Conservation (phyloP, 176 grass and related monocot genomes). For the Carex myosuroides region DNA sequence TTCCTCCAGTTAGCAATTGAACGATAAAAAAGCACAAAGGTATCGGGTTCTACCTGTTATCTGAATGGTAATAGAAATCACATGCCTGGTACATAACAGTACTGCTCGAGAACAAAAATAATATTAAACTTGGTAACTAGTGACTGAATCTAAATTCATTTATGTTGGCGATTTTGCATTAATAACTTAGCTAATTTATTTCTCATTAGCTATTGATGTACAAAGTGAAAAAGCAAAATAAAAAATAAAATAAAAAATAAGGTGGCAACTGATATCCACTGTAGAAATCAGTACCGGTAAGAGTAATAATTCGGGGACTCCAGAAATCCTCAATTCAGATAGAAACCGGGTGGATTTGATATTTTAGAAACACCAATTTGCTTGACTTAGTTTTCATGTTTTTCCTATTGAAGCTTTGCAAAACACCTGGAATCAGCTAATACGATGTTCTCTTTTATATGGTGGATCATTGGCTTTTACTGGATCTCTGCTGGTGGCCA, state of each 20-base stretch:
- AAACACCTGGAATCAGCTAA: constrained; percentile 94
- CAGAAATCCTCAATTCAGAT: constrained; percentile 1
- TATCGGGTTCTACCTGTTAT: neutral
- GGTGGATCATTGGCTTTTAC: constrained; percentile 97
- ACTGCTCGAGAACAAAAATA: neutral
- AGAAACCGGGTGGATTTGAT: neutral
- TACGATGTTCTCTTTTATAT: constrained; percentile 99
- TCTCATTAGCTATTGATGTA: neutral
- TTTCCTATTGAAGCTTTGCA: constrained; percentile 41
- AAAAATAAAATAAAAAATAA: neutral
- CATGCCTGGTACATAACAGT: neutral
- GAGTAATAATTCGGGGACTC: neutral
- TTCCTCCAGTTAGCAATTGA: neutral
- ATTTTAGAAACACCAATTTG: constrained; percentile 6
- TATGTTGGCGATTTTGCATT: neutral
- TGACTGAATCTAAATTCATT: neutral
- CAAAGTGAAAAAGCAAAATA: neutral
- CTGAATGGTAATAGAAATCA: neutral
- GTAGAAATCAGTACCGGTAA: neutral
- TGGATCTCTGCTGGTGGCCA: constrained; percentile 90
- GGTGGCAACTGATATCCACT: neutral
- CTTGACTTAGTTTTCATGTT: constrained; percentile 9
- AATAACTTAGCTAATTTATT: neutral
- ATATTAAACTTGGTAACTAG: neutral
- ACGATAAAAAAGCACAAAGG: neutral